These are phyloP conservation scores for Dipteronia dyeriana DNA, from an alignment of 345 rosid species.

Conservation along the genomic window DNA sequence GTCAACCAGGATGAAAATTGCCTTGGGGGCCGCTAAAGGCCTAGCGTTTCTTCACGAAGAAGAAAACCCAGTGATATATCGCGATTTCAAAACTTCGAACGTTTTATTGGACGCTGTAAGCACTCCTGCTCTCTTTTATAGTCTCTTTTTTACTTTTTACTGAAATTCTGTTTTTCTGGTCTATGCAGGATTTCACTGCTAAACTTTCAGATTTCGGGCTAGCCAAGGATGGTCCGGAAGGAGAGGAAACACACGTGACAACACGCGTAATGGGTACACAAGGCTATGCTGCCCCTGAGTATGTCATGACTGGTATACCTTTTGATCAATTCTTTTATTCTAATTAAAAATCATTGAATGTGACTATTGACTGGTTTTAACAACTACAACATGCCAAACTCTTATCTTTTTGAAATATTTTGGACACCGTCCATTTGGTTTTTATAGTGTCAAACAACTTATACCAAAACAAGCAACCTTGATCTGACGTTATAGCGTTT, in stretches of 20 bases:
- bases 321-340: neutral
- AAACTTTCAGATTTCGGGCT: conserved; percentile 65
- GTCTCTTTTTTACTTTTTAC: neutral
- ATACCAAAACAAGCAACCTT: neutral
- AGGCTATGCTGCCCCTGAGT: conserved; percentile 69
- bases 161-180: neutral
- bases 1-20: conserved; percentile 79
- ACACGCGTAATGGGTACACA: conserved; percentile 62
- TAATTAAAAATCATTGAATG: neutral
- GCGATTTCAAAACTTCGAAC: conserved; percentile 84
- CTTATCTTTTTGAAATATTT: neutral
- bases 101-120: conserved; percentile 69
- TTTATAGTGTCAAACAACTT: neutral
- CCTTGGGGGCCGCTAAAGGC: conserved; percentile 79
- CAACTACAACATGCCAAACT: neutral
- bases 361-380: neutral
- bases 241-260: conserved; percentile 46
- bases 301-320: conserved; percentile 53
- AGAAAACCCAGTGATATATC: conserved; percentile 69
- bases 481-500: neutral
- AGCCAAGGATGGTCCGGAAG: conserved; percentile 67
- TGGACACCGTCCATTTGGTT: neutral
- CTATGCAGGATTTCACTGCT: conserved; percentile 44
- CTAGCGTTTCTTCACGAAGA: conserved; percentile 74
- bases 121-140: neutral